These are phyloP conservation scores for Rutidosis leptorrhynchoides DNA, from an alignment of 129 eudicot genomes.

Conservation along the genomic window DNA sequence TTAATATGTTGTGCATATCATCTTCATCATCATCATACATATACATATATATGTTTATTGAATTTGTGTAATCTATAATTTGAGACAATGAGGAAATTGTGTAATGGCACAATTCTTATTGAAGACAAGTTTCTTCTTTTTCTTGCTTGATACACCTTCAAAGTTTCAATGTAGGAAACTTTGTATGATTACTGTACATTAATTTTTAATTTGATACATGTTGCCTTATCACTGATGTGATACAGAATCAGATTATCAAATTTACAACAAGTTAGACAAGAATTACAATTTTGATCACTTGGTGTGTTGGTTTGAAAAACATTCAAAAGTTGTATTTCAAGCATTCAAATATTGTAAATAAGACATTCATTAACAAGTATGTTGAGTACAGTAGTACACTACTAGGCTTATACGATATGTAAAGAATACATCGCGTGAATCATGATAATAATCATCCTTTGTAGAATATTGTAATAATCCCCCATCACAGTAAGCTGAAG, in stretches of 20 bases:
- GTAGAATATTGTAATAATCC: not conserved
- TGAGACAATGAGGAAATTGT: not conserved
- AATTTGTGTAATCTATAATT: conserved; percentile 1
- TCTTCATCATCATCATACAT: too few species aligned
- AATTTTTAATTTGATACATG: too few species aligned
- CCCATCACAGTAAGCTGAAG: not conserved
- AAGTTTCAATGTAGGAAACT: not conserved
- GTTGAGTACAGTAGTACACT: conserved; percentile 20
- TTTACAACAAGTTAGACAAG: too few species aligned
- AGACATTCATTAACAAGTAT: conserved; percentile 10
- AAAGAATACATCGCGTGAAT: conserved; percentile 5
- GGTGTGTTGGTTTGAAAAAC: too few species aligned
- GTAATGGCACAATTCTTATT: conserved; percentile 6
- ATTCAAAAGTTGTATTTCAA: not conserved
- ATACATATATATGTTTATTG: conserved; percentile 8
- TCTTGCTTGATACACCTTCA: conserved; percentile 2
- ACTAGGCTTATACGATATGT: conserved; percentile 6
- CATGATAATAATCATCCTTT: not conserved
- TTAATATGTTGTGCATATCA: conserved; percentile 13
- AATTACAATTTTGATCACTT: too few species aligned
- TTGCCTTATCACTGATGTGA: too few species aligned
- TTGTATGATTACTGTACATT: too few species aligned
- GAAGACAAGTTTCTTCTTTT: conserved; percentile 17
- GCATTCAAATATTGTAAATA: conserved; percentile 18
- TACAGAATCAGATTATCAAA: too few species aligned